Evolutionary conservation across 2,329 filamentous ascomycete genomes (phyloP).

Genomic region (Phyllachora maydis): DNA sequence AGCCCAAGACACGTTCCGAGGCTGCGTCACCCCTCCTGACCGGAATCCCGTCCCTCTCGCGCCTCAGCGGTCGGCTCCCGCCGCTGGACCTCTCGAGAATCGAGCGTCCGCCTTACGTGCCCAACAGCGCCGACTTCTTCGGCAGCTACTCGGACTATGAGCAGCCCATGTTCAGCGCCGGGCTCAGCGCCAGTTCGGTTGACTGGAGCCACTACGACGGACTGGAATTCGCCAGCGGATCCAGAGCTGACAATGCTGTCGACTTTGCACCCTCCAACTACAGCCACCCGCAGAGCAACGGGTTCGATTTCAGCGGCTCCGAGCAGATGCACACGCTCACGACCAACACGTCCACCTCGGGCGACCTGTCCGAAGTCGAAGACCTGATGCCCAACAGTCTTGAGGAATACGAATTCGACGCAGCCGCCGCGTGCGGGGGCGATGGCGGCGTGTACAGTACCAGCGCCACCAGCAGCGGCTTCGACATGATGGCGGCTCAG

Average conservation of each 20-base stretch:
- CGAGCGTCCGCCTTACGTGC: constrained; percentile 26
- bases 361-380: constrained; percentile 46
- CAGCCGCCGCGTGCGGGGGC: constrained; percentile 20
- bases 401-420: constrained; percentile 17
- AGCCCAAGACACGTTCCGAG: constrained; percentile 38
- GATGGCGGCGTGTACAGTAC: too few relatives aligned
- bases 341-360: constrained; percentile 41
- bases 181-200: constrained; percentile 32
- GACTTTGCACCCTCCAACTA: constrained; percentile 32
- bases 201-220: constrained; percentile 31
- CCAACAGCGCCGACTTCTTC: constrained; percentile 29
- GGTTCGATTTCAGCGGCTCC: constrained; percentile 31
- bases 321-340: constrained; percentile 33
- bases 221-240: constrained; percentile 24
- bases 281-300: constrained; percentile 30
- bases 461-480: constrained; percentile 22
- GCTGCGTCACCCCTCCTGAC: constrained; percentile 36
- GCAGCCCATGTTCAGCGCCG: constrained; percentile 38
- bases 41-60: constrained; percentile 22
- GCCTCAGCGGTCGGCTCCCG: constrained; percentile 29
- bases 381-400: constrained; percentile 25
- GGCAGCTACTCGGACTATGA: constrained; percentile 28
- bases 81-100: constrained; percentile 38
- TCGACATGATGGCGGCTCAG: constrained; percentile 23
- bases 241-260: too few relatives aligned